Evolutionary conservation across 352 stramenopile species (phyloP).

Genomic region (Achlya hypogyna): DNA sequence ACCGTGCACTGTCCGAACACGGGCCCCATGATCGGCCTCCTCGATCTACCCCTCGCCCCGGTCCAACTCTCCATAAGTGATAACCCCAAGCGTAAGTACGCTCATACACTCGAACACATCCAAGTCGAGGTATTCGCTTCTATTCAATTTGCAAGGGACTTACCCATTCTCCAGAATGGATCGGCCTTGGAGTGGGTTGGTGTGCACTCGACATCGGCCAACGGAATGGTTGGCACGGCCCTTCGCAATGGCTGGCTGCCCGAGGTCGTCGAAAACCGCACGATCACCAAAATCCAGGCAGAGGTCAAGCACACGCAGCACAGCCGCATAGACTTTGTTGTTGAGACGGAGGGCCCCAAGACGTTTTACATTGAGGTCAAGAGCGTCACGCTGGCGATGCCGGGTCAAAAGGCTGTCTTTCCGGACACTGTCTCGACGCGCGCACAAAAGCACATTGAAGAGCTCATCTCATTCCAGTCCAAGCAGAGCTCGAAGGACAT

Average conservation of each 20-base stretch:
- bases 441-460: conserved; percentile 64
- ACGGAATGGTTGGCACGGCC: conserved; percentile 69
- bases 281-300: conserved; percentile 29
- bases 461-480: conserved; percentile 35
- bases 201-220: conserved; percentile 65
- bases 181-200: conserved; percentile 60
- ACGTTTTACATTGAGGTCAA: conserved; percentile 81
- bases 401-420: conserved; percentile 33
- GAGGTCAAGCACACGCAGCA: conserved; percentile 76
- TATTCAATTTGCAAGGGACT: not conserved
- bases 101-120: conserved; percentile 79
- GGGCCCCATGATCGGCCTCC: conserved; percentile 64
- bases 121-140: conserved; percentile 53
- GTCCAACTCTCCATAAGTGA: conserved; percentile 72
- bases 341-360: conserved; percentile 34
- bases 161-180: conserved; percentile 43
- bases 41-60: conserved; percentile 50
- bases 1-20: conserved; percentile 83
- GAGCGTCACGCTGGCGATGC: conserved; percentile 55
- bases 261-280: conserved; percentile 39
- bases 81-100: conserved; percentile 73
- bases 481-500: conserved; percentile 11
- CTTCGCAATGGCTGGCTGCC: conserved; percentile 49
- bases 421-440: conserved; percentile 68
- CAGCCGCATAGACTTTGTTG: conserved; percentile 76